Evolutionary conservation across 352 stramenopile genomes (phyloP).

Genomic region (Peronosclerospora sorghi): DNA sequence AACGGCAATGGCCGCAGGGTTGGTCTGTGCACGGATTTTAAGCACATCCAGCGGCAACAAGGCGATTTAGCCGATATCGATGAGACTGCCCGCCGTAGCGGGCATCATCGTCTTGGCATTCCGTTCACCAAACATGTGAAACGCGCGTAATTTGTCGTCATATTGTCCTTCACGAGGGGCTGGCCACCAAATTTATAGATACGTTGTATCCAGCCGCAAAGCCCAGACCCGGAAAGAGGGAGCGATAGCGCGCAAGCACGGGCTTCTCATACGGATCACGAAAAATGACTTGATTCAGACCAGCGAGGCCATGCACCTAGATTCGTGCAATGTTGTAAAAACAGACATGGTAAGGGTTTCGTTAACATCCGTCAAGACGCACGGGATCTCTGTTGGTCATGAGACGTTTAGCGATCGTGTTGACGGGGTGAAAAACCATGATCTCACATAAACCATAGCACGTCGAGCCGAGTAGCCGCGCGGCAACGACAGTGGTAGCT

Average conservation of each 20-base stretch:
- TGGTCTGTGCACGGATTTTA: conserved; percentile 94
- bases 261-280: conserved; percentile 76
- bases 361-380: conserved; percentile 1
- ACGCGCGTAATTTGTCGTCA: conserved; percentile 81
- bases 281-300: conserved; percentile 83
- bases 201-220: conserved; percentile 92
- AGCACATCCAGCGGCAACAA: conserved; percentile 92
- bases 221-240: conserved; percentile 86
- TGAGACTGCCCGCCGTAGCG: conserved; percentile 85
- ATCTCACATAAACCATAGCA: conserved; percentile 89
- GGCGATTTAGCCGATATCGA: conserved; percentile 91
- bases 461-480: conserved; percentile 86
- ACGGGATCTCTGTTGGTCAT: conserved; percentile 86
- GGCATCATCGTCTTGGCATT: conserved; percentile 91
- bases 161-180: conserved; percentile 88
- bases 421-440: conserved; percentile 91
- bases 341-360: not conserved
- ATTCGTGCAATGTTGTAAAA: not conserved
- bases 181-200: conserved; percentile 97
- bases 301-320: conserved; percentile 31
- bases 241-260: conserved; percentile 65
- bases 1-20: conserved; percentile 86
- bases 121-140: conserved; percentile 83
- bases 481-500: conserved; percentile 38
- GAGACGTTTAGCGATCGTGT: conserved; percentile 91